Evolutionary conservation across 805 yeast genomes (phyloP), one percentile per base, ranked within the genome.

Genomic region (Candida nonsorbophila): DNA sequence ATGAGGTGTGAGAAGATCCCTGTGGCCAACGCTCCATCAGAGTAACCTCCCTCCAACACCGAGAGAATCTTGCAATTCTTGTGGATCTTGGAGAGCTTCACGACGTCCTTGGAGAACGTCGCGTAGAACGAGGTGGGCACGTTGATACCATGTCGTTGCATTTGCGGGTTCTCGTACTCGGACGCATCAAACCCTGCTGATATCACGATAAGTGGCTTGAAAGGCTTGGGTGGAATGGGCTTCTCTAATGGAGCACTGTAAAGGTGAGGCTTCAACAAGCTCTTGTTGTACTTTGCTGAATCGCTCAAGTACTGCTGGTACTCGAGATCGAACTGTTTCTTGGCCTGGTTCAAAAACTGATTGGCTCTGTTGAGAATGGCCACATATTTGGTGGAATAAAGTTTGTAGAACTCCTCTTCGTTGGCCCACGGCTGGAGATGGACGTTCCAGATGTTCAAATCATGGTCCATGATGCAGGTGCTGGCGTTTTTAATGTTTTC

Each of bases 161-260:
- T 85, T 28, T 79, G 73, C n/a, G 74, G 74, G 34, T 77, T 78
- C 48, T 84, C 95, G 51, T 72, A 79, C 49, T 84, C 95, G 11
- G 84, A 77, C 2, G 92, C 94, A 56, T 84, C 95, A 50, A 84
- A 85, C 2, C 95, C 95, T 0, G 94, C 88, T 24, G 94, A 83
- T 1, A 84, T 66, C n/a, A 80, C 69, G 3, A 85, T 73, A 35
- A 84, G 42, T 7, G 72, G 68, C 36, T 60, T 62, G 43, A 58
- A 62, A 1, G 58, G 53, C 6, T 48, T 55, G 4, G 68, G 69
- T 4, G 64, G 58, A 2, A 28, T 36, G 14, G 64, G 67, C 34
- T 57, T 49, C 11, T 33, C 30, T 8, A 52, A 33, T 7, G 57
- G 48, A 26, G 44, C 54, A 23, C 38, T 41, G 33, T 43, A 51